phyloP scores from a whole-genome alignment of 352 stramenopile species.

The Pythium rhizo-oryzae region DNA sequence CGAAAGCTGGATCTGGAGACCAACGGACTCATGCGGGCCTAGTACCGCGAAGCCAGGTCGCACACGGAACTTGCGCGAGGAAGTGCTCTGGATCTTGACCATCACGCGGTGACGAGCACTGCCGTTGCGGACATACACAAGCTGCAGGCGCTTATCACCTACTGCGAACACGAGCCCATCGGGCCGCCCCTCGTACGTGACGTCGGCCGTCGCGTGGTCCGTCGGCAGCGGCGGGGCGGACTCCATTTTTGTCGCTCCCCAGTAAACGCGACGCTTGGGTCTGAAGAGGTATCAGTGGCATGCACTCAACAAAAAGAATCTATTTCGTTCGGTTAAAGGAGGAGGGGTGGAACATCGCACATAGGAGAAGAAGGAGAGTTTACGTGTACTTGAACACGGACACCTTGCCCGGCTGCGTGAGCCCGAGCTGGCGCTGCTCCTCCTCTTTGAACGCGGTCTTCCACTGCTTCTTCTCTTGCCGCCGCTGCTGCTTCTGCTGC shows the following conservation, averaged over 20 bases:
- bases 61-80: conserved; percentile 41
- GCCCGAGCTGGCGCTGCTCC: conserved; percentile 72
- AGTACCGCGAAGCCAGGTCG: conserved; percentile 31
- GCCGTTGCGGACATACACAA: conserved; percentile 19
- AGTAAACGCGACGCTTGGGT: too few species aligned
- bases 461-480: conserved; percentile 95
- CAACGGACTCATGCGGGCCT: not conserved
- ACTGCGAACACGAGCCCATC: conserved; percentile 20
- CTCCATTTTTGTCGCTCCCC: too few species aligned
- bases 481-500: conserved; percentile 87
- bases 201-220: too few species aligned
- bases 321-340: too few species aligned
- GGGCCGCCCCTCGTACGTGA: conserved; percentile 22
- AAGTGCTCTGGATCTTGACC: conserved; percentile 55
- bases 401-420: conserved; percentile 63
- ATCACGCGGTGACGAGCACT: conserved; percentile 21
- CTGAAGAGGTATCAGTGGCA: too few species aligned
- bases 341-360: too few species aligned
- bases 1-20: conserved; percentile 36
- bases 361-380: too few species aligned
- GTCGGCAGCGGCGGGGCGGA: too few species aligned
- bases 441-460: conserved; percentile 94
- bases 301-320: too few species aligned
- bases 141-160: conserved; percentile 17
- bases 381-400: conserved; percentile 78